A percentile compares a stretch with the other conserved stretches of the same genome.
These are phyloP conservation scores for Metschnikowia cubensis DNA, from an alignment of 805 yeast species.

Conservation along the genomic window DNA sequence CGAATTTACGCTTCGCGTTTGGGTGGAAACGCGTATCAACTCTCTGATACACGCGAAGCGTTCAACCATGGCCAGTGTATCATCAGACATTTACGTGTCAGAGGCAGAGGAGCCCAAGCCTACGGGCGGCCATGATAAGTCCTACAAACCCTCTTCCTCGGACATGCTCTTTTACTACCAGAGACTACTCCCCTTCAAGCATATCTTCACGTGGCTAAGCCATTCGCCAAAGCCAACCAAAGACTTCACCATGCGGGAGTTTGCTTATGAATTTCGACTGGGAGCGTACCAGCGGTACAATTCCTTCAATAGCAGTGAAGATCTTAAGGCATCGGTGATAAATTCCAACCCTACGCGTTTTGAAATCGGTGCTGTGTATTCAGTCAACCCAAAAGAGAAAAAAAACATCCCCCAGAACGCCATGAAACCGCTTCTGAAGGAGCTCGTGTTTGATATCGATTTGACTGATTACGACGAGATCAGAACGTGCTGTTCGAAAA, in stretches of 20 bases:
- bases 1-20: neutral
- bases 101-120: conserved; percentile 2
- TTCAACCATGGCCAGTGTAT: neutral
- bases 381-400: conserved; percentile 82
- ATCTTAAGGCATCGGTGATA: conserved; percentile 74
- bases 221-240: conserved; percentile 73
- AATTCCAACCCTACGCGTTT: conserved; percentile 81
- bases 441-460: conserved; percentile 94
- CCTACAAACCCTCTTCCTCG: conserved; percentile 40
- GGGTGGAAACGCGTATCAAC: conserved; percentile 1
- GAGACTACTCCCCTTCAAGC: conserved; percentile 68
- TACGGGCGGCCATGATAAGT: conserved; percentile 4
- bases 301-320: conserved; percentile 62
- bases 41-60: neutral
- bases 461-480: conserved; percentile 93
- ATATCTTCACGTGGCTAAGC: conserved; percentile 83
- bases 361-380: conserved; percentile 90
- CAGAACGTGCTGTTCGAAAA: conserved; percentile 89
- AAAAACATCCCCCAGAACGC: conserved; percentile 71
- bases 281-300: conserved; percentile 91
- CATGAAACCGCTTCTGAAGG: conserved; percentile 79
- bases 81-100: conserved; percentile 2
- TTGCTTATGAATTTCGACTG: conserved; percentile 83
- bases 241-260: conserved; percentile 85
- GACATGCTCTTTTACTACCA: conserved; percentile 74